Evolutionary conservation across 495 filamentous ascomycete genomes (phyloP), one percentile per base, ranked within the genome.

Genomic region (Hypomontagnella monticulosa): DNA sequence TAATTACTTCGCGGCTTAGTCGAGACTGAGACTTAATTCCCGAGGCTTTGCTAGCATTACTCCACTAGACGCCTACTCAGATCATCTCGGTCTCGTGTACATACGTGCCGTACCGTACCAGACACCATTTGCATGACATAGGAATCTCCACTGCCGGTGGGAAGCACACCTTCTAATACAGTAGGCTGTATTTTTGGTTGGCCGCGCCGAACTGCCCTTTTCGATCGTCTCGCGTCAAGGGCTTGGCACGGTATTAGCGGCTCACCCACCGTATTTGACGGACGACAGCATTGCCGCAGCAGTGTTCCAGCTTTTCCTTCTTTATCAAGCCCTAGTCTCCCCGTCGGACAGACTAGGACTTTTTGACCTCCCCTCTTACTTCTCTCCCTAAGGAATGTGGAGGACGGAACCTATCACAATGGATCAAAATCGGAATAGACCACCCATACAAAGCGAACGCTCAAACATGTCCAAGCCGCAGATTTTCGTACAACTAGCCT

Each of bases 401-500:
- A 71, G 51, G 57, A 71, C 65, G 44, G 59, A 60, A 41, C 50
- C 64, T 56, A 65, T 67, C 61, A 65, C 42, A 69, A 75, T 75
- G 71, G 67, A 75, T 27, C 57, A 73, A 37, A 71, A 59, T 51
- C 65, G 59, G 36, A 66, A 65, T 40, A 62, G 41, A 33, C 56
- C 65, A 44, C 23, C 23, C 23, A 65, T 70, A 56, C 54, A 62
- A 20, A 64, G 67, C 20, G 51, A 71, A 53, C 68, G 63, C 41
- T 57, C 20, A 48, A 55, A 47, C 43, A 59, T 62, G 20, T 56
- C 53, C 55, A 76, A 50, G 18, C 80, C 80, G 43, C 78, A 81
- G 38, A 66, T 83, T 27, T 81, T 81, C 41, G 67, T 83, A 1
- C 78, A 80, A 20, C 59, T 83, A 55, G 78, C 78, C 53, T 80